A percentile compares a stretch with the other conserved stretches of the same genome.
Conservation (phyloP, 805 yeast genomes). For the Suhomyces kilbournensis region DNA sequence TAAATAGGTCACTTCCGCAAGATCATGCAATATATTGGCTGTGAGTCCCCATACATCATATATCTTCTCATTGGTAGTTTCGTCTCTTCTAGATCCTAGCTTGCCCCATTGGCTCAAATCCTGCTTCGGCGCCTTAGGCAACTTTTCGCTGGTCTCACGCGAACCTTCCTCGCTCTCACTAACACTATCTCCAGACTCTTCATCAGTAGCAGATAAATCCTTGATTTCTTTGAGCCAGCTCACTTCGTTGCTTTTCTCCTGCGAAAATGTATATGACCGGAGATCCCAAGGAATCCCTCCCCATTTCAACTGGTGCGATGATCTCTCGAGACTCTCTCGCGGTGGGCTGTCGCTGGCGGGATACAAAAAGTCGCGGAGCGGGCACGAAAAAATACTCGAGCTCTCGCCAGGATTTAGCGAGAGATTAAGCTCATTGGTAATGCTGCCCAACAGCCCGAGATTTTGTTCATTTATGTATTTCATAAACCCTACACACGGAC, state of each 20-base stretch:
- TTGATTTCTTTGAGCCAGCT: conserved; percentile 58
- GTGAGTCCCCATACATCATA: conserved; percentile 83
- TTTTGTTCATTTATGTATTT: conserved; percentile 20
- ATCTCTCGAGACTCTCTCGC: conserved; percentile 30
- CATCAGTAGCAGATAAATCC: conserved; percentile 58
- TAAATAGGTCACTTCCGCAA: conserved; percentile 52
- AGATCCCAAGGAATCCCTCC: conserved; percentile 70
- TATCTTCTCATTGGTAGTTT: conserved; percentile 42
- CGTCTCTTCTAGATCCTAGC: conserved; percentile 36
- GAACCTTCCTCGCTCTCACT: conserved; percentile 13
- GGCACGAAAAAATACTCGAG: conserved; percentile 66
- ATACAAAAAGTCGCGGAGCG: conserved; percentile 56
- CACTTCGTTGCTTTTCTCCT: conserved; percentile 52
- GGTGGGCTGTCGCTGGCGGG: conserved; percentile 22
- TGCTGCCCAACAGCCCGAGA: conserved; percentile 24
- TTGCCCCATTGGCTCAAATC: conserved; percentile 36
- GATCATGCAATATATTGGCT: conserved; percentile 72
- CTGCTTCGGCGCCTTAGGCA: conserved; percentile 9
- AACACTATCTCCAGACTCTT: conserved; percentile 24
- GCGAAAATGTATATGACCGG: conserved; percentile 60
- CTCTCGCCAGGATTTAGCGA: conserved; percentile 75
- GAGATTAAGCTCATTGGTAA: conserved; percentile 18
- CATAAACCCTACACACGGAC: conserved; percentile 73
- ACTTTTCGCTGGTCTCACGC: not conserved
- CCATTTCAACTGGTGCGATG: conserved; percentile 50